These are phyloP conservation scores for Solidago caesia DNA, from an alignment of 129 eudicot species.

Conservation along the genomic window DNA sequence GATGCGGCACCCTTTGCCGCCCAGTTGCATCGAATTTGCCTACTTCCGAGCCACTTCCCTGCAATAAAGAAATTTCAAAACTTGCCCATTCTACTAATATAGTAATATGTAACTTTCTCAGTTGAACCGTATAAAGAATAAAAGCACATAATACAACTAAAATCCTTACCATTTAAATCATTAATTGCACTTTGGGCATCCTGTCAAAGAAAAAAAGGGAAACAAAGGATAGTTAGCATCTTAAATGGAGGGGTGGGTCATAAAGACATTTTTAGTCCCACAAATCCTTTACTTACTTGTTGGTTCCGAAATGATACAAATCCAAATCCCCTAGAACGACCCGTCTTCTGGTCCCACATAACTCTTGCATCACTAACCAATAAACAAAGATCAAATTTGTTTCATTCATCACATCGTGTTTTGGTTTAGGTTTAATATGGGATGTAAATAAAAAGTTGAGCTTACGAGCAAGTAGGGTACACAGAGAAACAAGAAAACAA, in stretches of 20 bases:
- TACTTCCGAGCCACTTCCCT: constrained; percentile 72
- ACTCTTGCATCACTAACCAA: constrained; percentile 87
- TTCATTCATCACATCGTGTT: neutral
- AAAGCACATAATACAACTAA: neutral
- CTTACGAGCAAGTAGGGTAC: constrained; percentile 95
- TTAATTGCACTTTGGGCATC: constrained; percentile 44
- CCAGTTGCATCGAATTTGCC: constrained; percentile 98
- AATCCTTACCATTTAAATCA: constrained; percentile 32
- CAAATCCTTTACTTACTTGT: constrained; percentile 51
- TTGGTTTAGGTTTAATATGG: neutral
- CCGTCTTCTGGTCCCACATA: constrained; percentile 99
- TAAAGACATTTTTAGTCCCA: neutral
- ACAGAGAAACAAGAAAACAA: constrained; percentile 86
- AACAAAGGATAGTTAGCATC: constrained; percentile 12
- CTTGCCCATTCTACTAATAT: neutral
- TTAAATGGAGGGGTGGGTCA: neutral
- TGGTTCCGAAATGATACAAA: constrained; percentile 95
- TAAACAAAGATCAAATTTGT: constrained; percentile 14
- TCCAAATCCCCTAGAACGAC: constrained; percentile 98
- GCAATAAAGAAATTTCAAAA: constrained; percentile 5
- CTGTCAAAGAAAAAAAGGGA: constrained; percentile 16
- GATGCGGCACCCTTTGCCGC: constrained; percentile 84
- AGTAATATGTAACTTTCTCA: neutral
- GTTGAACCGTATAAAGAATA: neutral
- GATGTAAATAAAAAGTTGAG: neutral